These are phyloP conservation scores for Ascoidea asiatica DNA, from an alignment of 805 yeast species.

Conservation along the genomic window DNA sequence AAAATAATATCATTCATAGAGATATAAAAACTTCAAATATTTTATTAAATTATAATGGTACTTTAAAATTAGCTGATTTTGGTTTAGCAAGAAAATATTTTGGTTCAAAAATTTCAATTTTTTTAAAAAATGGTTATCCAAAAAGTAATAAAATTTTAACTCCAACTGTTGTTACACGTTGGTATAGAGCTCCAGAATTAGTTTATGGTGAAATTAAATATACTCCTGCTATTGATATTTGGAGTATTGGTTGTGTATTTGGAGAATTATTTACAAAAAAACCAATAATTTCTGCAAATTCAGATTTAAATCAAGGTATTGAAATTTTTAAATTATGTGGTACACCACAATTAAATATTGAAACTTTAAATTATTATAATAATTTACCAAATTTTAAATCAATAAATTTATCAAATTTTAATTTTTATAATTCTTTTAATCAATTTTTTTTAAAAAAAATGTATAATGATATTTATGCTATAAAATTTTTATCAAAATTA, in stretches of 20 bases:
- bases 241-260: conserved; percentile 96
- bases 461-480: conserved; percentile 27
- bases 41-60: conserved; percentile 61
- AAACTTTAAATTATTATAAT: conserved; percentile 14
- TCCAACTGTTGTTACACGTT: conserved; percentile 81
- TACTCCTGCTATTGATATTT: conserved; percentile 90
- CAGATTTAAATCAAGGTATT: conserved; percentile 82
- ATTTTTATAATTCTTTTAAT: conserved; percentile 29
- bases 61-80: conserved; percentile 85
- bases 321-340: conserved; percentile 74
- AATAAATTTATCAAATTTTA: conserved; percentile 26
- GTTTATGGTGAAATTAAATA: conserved; percentile 74
- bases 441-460: conserved; percentile 30
- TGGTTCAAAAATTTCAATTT: conserved; percentile 40
- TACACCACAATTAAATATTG: conserved; percentile 33
- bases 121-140: conserved; percentile 16
- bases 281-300: conserved; percentile 76
- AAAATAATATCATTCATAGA: conserved; percentile 52
- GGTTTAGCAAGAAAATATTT: conserved; percentile 75
- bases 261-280: conserved; percentile 75
- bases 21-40: conserved; percentile 97
- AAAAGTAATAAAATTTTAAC: conserved; percentile 26
- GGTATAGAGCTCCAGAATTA: conserved; percentile 96
- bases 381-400: conserved; percentile 46
- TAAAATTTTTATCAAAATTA: conserved; percentile 45